A percentile compares a stretch with the other conserved stretches of the same genome.
Evolutionary conservation across 106 monocot species (phyloP).

Genomic region (Cymbidium sinense): DNA sequence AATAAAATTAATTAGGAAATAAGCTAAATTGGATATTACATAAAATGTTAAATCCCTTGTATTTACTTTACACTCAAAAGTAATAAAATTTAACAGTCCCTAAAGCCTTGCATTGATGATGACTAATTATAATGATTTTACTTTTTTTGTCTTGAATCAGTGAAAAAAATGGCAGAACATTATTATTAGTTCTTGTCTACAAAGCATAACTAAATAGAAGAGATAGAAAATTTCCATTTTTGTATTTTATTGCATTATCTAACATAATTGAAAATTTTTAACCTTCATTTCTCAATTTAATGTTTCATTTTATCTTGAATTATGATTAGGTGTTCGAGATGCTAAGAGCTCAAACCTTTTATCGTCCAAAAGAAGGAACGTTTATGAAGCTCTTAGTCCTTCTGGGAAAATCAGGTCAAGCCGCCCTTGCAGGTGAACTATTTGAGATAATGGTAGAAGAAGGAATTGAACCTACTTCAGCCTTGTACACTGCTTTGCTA

Average conservation of each 20-base stretch:
- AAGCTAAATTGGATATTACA: no score
- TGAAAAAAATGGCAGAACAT: neutral
- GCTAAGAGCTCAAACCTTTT: slow-evolving; percentile 74
- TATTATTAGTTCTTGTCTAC: neutral
- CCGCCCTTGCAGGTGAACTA: slow-evolving; percentile 44
- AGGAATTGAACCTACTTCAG: slow-evolving; percentile 56
- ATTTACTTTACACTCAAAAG: no score
- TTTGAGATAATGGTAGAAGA: slow-evolving; percentile 82
- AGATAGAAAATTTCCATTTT: neutral
- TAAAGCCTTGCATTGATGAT: neutral
- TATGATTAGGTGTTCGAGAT: slow-evolving; percentile 65
- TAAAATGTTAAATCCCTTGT: no score
- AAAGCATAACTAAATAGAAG: neutral
- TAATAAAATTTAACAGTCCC: no score
- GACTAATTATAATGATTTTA: neutral
- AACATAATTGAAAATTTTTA: neutral
- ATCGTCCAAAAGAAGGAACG: slow-evolving; percentile 82
- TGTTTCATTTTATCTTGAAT: neutral
- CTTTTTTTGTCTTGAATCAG: neutral
- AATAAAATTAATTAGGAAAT: no score
- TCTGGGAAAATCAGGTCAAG: slow-evolving; percentile 76
- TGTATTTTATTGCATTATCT: neutral
- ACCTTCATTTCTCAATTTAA: neutral
- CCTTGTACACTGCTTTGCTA: slow-evolving; percentile 77
- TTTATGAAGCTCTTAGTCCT: slow-evolving; percentile 84